Base-by-base conservation (phyloP, 2,329 filamentous ascomycete species). In the Clarireedia paspali region DNA sequence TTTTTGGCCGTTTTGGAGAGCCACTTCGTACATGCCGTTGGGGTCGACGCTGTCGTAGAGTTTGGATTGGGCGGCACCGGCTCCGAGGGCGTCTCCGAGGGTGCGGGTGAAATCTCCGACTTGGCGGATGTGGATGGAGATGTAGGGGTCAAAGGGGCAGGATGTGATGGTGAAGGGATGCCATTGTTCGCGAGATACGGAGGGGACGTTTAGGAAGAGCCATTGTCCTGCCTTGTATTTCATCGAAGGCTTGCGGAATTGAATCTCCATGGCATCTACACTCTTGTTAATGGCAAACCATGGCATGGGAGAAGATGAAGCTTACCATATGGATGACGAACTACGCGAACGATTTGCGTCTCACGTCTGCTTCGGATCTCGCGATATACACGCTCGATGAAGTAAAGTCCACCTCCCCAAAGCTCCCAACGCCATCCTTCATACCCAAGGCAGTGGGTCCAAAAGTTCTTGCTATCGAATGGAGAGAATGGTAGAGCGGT, bases 161-260 rank as follows among this genome's bases (percentile, higher is more conserved):
- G 94, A 97, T 2, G 94, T 99, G 72, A 99, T 97, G 68, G 94
- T 99, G 71, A 97, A 99, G 1, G 94, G 94, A 73, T 99, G 94
- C 94, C 94, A 99, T 75, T 99, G 91, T 68, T 90, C 85, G 65
- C 79, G 82, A 62, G 90, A 96, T 53, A 99, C 83, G 6, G 88
- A 86, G 0, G 94, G 94, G 24, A 95, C 85, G 71, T 97, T 92
- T 58, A 99, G 79, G 77, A 97, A 97, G 39, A 97, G 83, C 91
- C 92, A 99, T 74, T 99, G 94, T 34, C 94, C 94, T 14, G 94
- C 88, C 80, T 96, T 97, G 83, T 99, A 99, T 68, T 85, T 89
- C 87, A 99, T 95, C 57, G 88, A 94, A 5, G 92, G 89, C 76
- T 99, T 99, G 71, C 81, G 82, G 75, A 99, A 97, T 71, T 99